phyloP scores from a whole-genome alignment of 2,329 filamentous ascomycete genomes.

The Cordyceps cateniannulata region DNA sequence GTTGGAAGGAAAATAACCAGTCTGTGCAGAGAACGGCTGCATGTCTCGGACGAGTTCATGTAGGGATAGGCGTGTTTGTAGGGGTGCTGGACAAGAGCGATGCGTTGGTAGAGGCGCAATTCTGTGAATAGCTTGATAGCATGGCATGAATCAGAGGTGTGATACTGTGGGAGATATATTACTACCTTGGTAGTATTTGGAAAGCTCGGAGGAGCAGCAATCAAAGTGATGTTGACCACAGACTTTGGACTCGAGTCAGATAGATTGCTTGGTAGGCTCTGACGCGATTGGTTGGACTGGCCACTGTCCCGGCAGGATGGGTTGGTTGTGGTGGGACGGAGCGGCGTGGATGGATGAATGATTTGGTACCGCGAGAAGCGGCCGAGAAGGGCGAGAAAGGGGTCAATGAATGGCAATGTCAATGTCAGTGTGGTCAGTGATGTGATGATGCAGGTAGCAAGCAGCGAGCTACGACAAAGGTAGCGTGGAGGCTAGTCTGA shows the following conservation, averaged over 20 bases:
- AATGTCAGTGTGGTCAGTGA: background rate
- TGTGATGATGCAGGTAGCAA: background rate
- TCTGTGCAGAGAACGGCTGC: background rate
- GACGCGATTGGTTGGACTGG: no score
- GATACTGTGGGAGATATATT: no score
- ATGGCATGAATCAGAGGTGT: background rate
- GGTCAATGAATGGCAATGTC: background rate
- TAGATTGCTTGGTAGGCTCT: no score
- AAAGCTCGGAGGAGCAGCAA: no score
- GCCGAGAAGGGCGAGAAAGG: background rate
- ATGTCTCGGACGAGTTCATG: conserved; percentile 4
- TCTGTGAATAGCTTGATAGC: no score
- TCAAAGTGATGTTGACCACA: no score
- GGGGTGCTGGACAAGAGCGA: background rate
- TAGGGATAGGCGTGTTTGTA: background rate
- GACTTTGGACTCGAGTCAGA: no score
- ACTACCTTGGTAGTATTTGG: no score
- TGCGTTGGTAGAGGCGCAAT: background rate
- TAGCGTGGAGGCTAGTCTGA: background rate
- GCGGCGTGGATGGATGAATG: background rate
- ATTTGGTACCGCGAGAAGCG: no score
- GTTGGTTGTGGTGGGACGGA: background rate
- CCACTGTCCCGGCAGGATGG: background rate
- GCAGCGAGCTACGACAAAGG: background rate
- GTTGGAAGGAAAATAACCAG: background rate